Conservation (phyloP, 805 yeast genomes). For the Candida khao-thaluensis region DNA sequence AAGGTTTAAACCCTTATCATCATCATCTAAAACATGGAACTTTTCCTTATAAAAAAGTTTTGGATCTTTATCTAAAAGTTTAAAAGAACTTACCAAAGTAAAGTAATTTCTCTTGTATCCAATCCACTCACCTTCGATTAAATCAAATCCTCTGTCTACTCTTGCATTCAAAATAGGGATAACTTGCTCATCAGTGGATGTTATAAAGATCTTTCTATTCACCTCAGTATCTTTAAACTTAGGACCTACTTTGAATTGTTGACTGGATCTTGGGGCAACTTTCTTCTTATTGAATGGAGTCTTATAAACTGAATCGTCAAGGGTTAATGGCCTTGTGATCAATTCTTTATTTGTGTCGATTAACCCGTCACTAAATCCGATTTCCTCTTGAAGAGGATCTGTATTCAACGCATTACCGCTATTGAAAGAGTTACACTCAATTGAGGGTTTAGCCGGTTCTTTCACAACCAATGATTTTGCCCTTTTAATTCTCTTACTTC, state of each 20-base stretch:
- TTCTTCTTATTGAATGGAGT: slow-evolving; percentile 13
- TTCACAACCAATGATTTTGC: background rate
- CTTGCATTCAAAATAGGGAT: slow-evolving; percentile 49
- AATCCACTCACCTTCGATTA: slow-evolving; percentile 53
- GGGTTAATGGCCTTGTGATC: background rate
- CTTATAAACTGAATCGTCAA: background rate
- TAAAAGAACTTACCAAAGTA: slow-evolving; percentile 58
- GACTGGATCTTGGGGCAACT: slow-evolving; percentile 64
- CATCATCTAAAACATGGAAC: slow-evolving; percentile 29
- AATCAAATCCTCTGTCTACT: slow-evolving; percentile 65
- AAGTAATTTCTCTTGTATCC: slow-evolving; percentile 73
- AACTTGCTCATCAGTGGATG: slow-evolving; percentile 22
- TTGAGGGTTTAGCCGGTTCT: background rate
- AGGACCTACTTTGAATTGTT: slow-evolving; percentile 69
- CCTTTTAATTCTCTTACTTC: background rate
- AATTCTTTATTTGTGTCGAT: background rate
- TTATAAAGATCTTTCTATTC: slow-evolving; percentile 9
- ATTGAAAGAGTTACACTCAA: background rate
- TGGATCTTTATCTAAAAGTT: slow-evolving; percentile 28
- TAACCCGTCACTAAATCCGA: background rate
- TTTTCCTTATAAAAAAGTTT: slow-evolving; percentile 31
- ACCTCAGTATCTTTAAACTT: slow-evolving; percentile 40
- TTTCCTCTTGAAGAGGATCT: background rate
- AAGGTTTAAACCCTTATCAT: slow-evolving; percentile 23
- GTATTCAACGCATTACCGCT: background rate